Base-by-base conservation (phyloP, 352 stramenopile species). In the Discostella stelligera region DNA sequence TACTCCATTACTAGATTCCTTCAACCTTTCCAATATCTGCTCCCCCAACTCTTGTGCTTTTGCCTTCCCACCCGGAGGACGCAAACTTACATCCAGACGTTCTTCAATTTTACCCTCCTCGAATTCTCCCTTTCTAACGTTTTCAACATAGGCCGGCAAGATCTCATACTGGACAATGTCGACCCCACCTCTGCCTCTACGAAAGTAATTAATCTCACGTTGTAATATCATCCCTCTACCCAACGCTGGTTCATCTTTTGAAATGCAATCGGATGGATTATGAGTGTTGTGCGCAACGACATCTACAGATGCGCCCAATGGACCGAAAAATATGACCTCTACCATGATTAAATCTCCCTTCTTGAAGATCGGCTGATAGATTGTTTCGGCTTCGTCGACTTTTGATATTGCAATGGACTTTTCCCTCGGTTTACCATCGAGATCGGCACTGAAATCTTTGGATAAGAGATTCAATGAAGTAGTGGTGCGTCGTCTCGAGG, bases 131-230 rank as follows among this genome's bases (percentile, higher is more conserved):
- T 88, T 77, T 46, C 82, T 71, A 44, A 90, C 58, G 14, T 81
- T 77, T 74, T 89, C 82, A 21, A 91, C 76, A 68, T 88, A 91
- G 6, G 80, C 84, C 8, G 82, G 82, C 9, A 91, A 60, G 30
- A 87, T 82, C 75, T 91, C 87, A 73, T 85, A 87, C 37, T 60
- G 61, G 0, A 92, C 82, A 64, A 92, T 74, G 67, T 91, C 84
- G 0, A 91, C 62, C 55, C 84, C 84, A 55, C 82, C 66, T 59
- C 87, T 66, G 44, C 54, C 73, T 30, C 82, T 25, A 62, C 84
- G 80, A 78, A 90, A 92, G 44, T 88, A 92, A 2, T 64, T 46
- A 66, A 92, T 90, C 79, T 92, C 87, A 55, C 76, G 44, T 71
- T 92, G 87, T 4, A 84, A 55, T 71, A 92, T 84, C 56, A 92